These are phyloP conservation scores for Colletotrichum godetiae DNA, from an alignment of 2,329 filamentous ascomycete species.

Conservation along the genomic window DNA sequence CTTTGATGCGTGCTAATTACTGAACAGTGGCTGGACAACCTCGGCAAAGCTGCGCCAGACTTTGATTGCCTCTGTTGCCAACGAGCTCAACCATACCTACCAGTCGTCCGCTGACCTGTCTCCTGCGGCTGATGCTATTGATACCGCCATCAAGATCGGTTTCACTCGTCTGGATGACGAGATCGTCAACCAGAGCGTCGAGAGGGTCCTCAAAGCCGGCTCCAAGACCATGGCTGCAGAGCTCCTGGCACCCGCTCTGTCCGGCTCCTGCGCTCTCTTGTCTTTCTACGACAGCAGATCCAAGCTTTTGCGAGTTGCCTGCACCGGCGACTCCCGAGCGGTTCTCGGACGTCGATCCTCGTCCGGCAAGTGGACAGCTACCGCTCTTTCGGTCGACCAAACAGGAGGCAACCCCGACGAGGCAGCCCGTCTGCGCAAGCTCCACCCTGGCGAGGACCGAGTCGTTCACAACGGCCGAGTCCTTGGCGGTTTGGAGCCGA, in stretches of 20 bases:
- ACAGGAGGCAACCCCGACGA: conserved; percentile 91
- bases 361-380: conserved; percentile 93
- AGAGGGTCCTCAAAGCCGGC: conserved; percentile 89
- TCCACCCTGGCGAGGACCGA: conserved; percentile 89
- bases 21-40: conserved; percentile 89
- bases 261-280: conserved; percentile 95
- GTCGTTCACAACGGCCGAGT: conserved; percentile 92
- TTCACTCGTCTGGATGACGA: conserved; percentile 92
- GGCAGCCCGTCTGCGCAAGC: conserved; percentile 81
- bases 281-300: conserved; percentile 94
- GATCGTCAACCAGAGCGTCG: conserved; percentile 92
- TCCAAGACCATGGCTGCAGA: conserved; percentile 93
- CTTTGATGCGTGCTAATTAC: conserved; percentile 6
- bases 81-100: conserved; percentile 93
- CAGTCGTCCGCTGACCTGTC: conserved; percentile 73
- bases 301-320: conserved; percentile 91
- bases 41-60: conserved; percentile 95
- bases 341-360: conserved; percentile 83
- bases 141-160: conserved; percentile 90
- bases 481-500: conserved; percentile 90
- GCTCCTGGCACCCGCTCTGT: conserved; percentile 89
- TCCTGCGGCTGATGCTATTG: conserved; percentile 84
- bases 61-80: conserved; percentile 90
- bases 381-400: conserved; percentile 89
- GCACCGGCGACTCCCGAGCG: conserved; percentile 95